phyloP scores from a whole-genome alignment of 1,284 basidiomycete species.

The Neolentinus lepideus region DNA sequence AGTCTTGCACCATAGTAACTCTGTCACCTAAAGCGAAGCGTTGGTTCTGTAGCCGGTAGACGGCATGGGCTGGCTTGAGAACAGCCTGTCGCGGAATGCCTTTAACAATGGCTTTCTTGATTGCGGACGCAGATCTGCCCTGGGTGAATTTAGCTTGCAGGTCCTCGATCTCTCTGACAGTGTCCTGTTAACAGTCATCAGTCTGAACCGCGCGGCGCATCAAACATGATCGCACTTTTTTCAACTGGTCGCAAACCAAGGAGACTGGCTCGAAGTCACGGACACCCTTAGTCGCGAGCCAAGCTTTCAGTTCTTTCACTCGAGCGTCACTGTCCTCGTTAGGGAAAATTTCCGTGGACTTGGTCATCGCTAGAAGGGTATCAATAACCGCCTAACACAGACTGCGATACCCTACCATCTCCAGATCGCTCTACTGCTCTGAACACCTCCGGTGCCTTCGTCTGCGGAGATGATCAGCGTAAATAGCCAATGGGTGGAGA shows the following conservation, averaged over 20 bases:
- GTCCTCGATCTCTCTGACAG: constrained; percentile 72
- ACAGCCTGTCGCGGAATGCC: constrained; percentile 92
- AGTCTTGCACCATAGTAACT: constrained; percentile 93
- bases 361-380: constrained; percentile 54
- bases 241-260: constrained; percentile 86
- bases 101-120: constrained; percentile 89
- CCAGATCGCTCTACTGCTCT: constrained; percentile 55
- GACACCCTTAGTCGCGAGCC: constrained; percentile 86
- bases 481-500: neutral
- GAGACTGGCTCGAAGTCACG: constrained; percentile 91
- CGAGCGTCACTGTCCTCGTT: constrained; percentile 60
- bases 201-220: constrained; percentile 3
- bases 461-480: constrained; percentile 25
- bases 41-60: constrained; percentile 88
- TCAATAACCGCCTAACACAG: constrained; percentile 6
- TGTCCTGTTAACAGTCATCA: constrained; percentile 39
- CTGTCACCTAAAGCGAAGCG: constrained; percentile 91
- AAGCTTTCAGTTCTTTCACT: constrained; percentile 74
- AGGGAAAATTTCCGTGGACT: constrained; percentile 68
- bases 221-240: constrained; percentile 49
- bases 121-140: constrained; percentile 49
- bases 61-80: constrained; percentile 88
- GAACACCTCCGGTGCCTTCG: constrained; percentile 81
- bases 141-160: constrained; percentile 64
- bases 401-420: constrained; percentile 43